Evolutionary conservation across 1,284 basidiomycete genomes (phyloP), one percentile per base, ranked within the genome.

Genomic region (Boletus semigastroideus): DNA sequence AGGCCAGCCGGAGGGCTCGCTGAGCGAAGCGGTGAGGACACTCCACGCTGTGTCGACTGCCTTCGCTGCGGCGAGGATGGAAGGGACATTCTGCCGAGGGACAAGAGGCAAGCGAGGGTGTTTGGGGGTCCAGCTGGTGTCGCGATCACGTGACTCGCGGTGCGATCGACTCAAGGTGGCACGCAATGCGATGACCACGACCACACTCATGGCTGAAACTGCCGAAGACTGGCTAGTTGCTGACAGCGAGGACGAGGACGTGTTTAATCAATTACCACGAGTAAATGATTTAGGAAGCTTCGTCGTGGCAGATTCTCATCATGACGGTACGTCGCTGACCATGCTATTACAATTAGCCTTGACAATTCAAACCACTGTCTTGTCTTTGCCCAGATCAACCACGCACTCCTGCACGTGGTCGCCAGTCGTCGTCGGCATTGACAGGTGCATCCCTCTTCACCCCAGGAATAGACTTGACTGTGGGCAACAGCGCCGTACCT

Each of bases 201-300:
- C 58, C 27, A 49, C 54, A 43, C 17, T 30, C 42, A 66, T 66
- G 59, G 30, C 45, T 13, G 17, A 31, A 27, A 28, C 34, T 16
- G 39, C n/a, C 38, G 28, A 57, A 1, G 53, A 57, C 42, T 67
- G 64, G 65, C 38, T 61, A 5, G 68, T 67, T 4, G 56, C 58
- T 13, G 65, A 70, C 55, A 70, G 65, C 46, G 65, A 67, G 45
- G 68, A 59, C 31, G 65, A 67, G 40, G 57, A 37, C 30, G 30
- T 0, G 16, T 51, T 49, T 12, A 16, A 43, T 14, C 48, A 30
- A 25, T n/a, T 51, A 17, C 49, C 19, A 0, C 33, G 27, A 34
- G 25, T 20, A 19, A 31, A 44, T 36, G 19, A 5, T 7, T 19
- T 31, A 19, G 17, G 28, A 33, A 10, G 27, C n/a, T 40, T 44